phyloP scores from a whole-genome alignment of 345 rosid species.

The Eucalyptus regnans region DNA sequence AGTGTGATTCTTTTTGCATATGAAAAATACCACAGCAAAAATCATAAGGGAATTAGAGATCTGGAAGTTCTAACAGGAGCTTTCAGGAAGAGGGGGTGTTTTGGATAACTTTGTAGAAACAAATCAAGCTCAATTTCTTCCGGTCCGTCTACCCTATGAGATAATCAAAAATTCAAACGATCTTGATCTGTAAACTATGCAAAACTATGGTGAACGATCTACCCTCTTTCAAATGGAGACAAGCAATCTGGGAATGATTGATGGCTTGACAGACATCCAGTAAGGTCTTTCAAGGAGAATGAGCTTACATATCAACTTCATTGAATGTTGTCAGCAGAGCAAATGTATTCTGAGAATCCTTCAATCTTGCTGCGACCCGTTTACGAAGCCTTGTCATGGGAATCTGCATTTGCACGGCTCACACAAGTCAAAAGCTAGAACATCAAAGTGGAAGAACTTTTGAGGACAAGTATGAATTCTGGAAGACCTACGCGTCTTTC shows the following conservation, averaged over 20 bases:
- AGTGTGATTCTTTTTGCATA: not conserved
- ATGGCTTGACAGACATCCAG: not conserved
- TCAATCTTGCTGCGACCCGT: slow-evolving; percentile 88
- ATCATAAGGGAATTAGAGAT: not conserved
- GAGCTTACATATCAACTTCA: slow-evolving; percentile 91
- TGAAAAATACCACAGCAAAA: not conserved
- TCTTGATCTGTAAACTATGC: not conserved
- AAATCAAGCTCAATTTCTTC: not conserved
- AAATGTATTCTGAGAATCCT: slow-evolving; percentile 96
- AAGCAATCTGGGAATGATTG: not conserved
- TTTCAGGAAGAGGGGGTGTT: not conserved
- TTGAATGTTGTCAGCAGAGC: slow-evolving; percentile 95
- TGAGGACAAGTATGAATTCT: not conserved
- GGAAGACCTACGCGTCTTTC: slow-evolving; percentile 76
- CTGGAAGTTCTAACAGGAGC: not conserved
- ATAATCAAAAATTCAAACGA: not conserved
- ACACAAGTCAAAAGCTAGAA: not conserved
- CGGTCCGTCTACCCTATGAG: not conserved
- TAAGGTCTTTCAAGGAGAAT: not conserved
- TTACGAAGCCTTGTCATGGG: slow-evolving; percentile 99
- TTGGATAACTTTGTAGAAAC: not conserved
- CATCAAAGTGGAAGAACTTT: not conserved
- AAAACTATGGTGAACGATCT: not conserved
- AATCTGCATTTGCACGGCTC: slow-evolving; percentile 32
- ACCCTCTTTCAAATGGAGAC: not conserved